Base-by-base conservation (phyloP, 495 filamentous ascomycete genomes). In the Penicillium pulvis region DNA sequence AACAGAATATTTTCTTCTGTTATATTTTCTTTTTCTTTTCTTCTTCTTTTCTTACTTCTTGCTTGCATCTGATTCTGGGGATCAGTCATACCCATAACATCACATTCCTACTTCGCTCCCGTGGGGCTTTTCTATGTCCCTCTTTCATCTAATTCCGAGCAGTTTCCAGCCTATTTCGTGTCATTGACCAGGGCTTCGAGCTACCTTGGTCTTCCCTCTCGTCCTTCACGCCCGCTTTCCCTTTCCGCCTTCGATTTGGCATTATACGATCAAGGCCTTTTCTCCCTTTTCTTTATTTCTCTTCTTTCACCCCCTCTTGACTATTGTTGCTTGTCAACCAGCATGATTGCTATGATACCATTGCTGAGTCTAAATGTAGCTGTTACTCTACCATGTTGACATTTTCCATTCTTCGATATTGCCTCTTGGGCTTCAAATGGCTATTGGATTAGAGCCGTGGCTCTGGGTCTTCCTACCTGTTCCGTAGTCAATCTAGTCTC, bases 301-400 rank as follows among this genome's bases (percentile, higher is more conserved):
- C 55, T 50, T 65, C 33, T 51, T 62, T 66, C 58, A 58, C 44
- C n/a, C 26, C 43, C 63, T 44, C 20, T 53, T 30, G 51, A 53
- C 20, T 60, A 20, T 45, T 49, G 61, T 67, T 54, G 47, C 53
- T 57, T 52, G 64, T 63, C 64, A 65, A 65, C 65, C 70, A 63
- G 63, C 66, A 64, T 65, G 72, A 71, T 67, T 74, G 68, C 63
- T 55, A 75, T 69, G 74, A 75, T 74, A 76, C 68, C 72, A 74
- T 63, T 68, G 66, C 69, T 66, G 66, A 65, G 60, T 73, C 54
- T 61, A 48, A 56, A 59, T 57, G 58, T 66, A 55, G 53, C 58
- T 66, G 20, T 62, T 52, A 36, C 48, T 36, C 51, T 56, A 53
- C 55, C 20, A 30, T 24, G 52, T 28, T 59, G 47, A 56, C 44